Evolutionary conservation across 768 basidiomycete genomes (phyloP).

Genomic region (Crassisporium funariophilum): DNA sequence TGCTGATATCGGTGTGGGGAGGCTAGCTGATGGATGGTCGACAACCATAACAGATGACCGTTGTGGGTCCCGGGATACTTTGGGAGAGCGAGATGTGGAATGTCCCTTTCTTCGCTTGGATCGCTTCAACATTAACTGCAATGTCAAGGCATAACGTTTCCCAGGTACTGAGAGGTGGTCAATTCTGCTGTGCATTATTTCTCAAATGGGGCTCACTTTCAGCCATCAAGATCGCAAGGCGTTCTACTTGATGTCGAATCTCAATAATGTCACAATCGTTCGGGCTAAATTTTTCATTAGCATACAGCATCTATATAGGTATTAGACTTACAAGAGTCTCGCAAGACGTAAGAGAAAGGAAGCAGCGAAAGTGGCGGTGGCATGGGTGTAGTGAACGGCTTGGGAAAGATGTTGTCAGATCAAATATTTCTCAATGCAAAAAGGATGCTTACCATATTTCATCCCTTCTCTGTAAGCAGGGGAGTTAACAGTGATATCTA

Average conservation of each 20-base stretch:
- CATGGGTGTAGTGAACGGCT: conserved; percentile 92
- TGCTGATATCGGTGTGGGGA: conserved; percentile 27
- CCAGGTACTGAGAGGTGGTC: conserved; percentile 70
- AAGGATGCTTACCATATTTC: conserved; percentile 82
- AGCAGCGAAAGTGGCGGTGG: conserved; percentile 91
- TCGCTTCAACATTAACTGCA: conserved; percentile 87
- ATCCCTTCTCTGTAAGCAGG: conserved; percentile 88
- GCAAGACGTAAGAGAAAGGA: conserved; percentile 86
- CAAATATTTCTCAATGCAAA: background rate
- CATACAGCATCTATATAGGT: background rate
- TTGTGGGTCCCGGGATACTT: conserved; percentile 55
- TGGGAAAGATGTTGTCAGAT: conserved; percentile 3
- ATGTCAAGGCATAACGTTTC: conserved; percentile 87
- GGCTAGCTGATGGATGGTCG: conserved; percentile 37
- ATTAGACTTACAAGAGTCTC: conserved; percentile 74
- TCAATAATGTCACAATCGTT: conserved; percentile 77
- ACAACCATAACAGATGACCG: conserved; percentile 49
- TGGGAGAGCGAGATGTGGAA: conserved; percentile 64
- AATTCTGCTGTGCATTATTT: background rate
- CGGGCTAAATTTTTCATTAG: conserved; percentile 52
- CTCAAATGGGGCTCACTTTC: conserved; percentile 56
- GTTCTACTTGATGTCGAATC: conserved; percentile 78
- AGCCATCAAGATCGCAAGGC: conserved; percentile 72
- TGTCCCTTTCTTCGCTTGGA: conserved; percentile 60
- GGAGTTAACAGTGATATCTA: conserved; percentile 86